A percentile compares a stretch with the other conserved stretches of the same genome.
These are phyloP conservation scores for Penicillium olsonii DNA, from an alignment of 2,329 filamentous ascomycete genomes.

Conservation along the genomic window DNA sequence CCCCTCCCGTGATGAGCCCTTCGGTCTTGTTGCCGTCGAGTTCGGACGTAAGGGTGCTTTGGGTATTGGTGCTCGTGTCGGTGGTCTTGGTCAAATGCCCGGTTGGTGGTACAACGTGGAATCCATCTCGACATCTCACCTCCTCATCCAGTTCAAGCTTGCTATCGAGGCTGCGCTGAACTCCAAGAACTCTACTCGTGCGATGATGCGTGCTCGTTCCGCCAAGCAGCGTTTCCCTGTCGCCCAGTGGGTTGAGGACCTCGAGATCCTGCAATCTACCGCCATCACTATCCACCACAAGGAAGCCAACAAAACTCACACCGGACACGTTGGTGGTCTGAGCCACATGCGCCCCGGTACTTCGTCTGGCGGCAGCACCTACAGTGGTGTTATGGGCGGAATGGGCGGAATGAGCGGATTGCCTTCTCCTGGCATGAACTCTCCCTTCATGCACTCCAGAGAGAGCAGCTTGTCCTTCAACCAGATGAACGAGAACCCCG, in stretches of 20 bases:
- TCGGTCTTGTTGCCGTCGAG: constrained; percentile 68
- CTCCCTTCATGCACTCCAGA: constrained; percentile 22
- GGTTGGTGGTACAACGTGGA: constrained; percentile 73
- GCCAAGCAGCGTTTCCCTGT: constrained; percentile 68
- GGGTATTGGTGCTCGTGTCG: constrained; percentile 66
- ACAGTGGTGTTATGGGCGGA: constrained; percentile 32
- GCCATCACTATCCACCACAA: constrained; percentile 60
- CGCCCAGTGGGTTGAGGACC: constrained; percentile 65
- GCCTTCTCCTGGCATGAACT: constrained; percentile 31
- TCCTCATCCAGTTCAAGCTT: constrained; percentile 65
- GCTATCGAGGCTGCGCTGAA: constrained; percentile 63
- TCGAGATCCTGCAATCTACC: constrained; percentile 62
- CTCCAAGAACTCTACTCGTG: constrained; percentile 58
- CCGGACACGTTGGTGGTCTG: constrained; percentile 4
- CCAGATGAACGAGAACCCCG: constrained; percentile 35
- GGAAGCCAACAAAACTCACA: constrained; percentile 35
- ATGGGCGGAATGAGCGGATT: too few relatives aligned
- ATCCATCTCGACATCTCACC: constrained; percentile 62
- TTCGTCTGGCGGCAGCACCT: constrained; percentile 44
- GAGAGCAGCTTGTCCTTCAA: constrained; percentile 29
- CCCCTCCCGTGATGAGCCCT: constrained; percentile 68
- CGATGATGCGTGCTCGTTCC: constrained; percentile 65
- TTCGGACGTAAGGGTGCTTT: constrained; percentile 69
- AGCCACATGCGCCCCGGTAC: constrained; percentile 38
- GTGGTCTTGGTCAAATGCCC: constrained; percentile 68